phyloP scores from a whole-genome alignment of 1,139 yeast species.

The Blastobotrys illinoisensis region DNA sequence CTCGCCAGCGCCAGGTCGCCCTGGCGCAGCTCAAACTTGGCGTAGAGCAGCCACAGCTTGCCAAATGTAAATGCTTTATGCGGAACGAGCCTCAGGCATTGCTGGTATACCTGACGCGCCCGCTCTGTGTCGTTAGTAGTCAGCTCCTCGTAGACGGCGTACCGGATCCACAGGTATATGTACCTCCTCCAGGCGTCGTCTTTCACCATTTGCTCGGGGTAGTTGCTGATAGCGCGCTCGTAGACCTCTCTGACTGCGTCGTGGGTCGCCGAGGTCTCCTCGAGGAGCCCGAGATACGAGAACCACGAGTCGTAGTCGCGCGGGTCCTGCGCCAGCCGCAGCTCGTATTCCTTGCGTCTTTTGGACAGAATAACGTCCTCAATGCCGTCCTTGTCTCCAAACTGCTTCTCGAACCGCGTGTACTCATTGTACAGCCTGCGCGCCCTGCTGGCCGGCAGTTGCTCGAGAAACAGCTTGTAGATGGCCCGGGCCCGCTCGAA shows the following conservation, averaged over 20 bases:
- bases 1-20: constrained; percentile 50
- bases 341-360: constrained; percentile 52
- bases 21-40: constrained; percentile 71
- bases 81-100: constrained; percentile 49
- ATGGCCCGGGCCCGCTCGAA: constrained; percentile 62
- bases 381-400: constrained; percentile 52
- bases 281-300: constrained; percentile 51
- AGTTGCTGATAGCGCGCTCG: constrained; percentile 44
- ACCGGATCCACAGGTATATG: constrained; percentile 63
- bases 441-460: constrained; percentile 42
- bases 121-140: constrained; percentile 38
- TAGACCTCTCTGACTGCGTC: constrained; percentile 35
- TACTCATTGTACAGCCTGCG: constrained; percentile 42
- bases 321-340: constrained; percentile 43
- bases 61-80: constrained; percentile 58
- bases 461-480: constrained; percentile 48
- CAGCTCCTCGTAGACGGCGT: constrained; percentile 60
- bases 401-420: constrained; percentile 59
- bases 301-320: constrained; percentile 78
- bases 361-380: constrained; percentile 49
- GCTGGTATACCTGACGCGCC: constrained; percentile 50
- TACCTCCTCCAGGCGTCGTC: constrained; percentile 56
- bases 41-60: constrained; percentile 66
- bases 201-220: constrained; percentile 35
- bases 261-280: constrained; percentile 33